Conservation (phyloP, 441 rosid genomes). For the Populus hybrid region DNA sequence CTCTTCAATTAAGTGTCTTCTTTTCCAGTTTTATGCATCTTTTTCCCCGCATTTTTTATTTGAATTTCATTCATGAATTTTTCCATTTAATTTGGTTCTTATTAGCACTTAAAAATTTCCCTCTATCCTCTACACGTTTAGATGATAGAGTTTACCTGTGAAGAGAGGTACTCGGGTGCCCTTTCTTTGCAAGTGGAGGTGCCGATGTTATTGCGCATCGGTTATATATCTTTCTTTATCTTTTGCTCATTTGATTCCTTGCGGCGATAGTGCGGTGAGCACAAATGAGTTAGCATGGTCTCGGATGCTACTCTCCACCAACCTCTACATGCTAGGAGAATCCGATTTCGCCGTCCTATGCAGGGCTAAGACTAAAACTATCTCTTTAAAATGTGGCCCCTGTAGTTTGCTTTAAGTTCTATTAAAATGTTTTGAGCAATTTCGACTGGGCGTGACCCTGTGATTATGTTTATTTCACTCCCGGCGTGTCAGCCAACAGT, state of each 20-base stretch:
- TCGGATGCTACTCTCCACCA: not conserved
- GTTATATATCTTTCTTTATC: not conserved
- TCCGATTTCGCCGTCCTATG: slow-evolving; percentile 1
- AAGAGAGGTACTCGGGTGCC: not conserved
- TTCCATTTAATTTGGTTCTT: not conserved
- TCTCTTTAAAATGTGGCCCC: slow-evolving; percentile 15
- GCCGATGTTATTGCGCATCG: not conserved
- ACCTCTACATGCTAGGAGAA: not conserved
- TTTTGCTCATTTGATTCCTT: not conserved
- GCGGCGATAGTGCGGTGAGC: not conserved
- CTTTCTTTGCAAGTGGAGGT: not conserved
- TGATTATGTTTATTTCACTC: slow-evolving; percentile 12
- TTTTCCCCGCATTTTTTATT: not conserved
- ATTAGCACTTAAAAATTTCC: not conserved
- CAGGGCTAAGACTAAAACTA: not conserved
- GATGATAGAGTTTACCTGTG: not conserved
- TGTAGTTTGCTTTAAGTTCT: not conserved
- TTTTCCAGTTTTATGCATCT: not conserved
- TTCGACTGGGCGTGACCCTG: not conserved
- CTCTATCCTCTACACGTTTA: not conserved
- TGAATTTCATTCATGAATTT: not conserved
- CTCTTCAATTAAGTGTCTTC: slow-evolving; percentile 3
- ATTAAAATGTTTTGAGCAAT: slow-evolving; percentile 1
- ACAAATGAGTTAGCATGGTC: not conserved
- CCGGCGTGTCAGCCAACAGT: slow-evolving; percentile 23